Base-by-base conservation (phyloP, 352 stramenopile species). In the Pythium biforme region DNA sequence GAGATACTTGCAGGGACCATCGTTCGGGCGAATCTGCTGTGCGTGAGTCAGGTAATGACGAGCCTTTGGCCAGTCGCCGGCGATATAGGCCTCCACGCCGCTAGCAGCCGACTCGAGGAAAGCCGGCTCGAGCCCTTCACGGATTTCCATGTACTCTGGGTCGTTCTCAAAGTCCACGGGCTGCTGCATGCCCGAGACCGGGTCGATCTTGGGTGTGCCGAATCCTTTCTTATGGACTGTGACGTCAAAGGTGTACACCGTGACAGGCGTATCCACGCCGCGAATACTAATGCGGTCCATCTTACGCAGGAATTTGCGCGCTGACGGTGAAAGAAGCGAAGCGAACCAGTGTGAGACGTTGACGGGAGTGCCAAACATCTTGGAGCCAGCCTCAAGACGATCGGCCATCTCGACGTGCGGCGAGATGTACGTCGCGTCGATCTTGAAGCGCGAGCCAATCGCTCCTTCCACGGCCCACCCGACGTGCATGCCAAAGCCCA, bases 381-480 rank as follows among this genome's bases (percentile, higher is more conserved):
- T 98, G 41, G 96, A 98, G 0, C 81, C 92, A 7, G 89, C 94
- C 71, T 99, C 94, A 6, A 99, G 77, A 19, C 90, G 94, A 58
- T 98, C 95, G 10, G 93, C 86, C 77, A 92, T 91, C 59, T 98
- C 95, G 12, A 98, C 95, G 55, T 97, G 90, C 25, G 96, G 92
- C 7, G 89, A 98, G 55, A 99, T 96, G 66, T 99, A 99, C 17
- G 95, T 98, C n/a, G 94, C 95, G 68, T 99, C 96, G 62, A 99
- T 97, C 66, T 99, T 99, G 61, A 89, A 88, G 15, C 92, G 81
- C 15, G 92, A 98, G 37, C 95, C 95, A 61, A 99, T 98, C 4
- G 95, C 96, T 14, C 96, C 96, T 75, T 98, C 94, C 27, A 99
- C 93, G 11, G 95, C 95, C 89, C 92, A 98, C 37, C 96, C 96